phyloP scores from a whole-genome alignment of 2,329 filamentous ascomycete species.

The Pezicula radicicola region DNA sequence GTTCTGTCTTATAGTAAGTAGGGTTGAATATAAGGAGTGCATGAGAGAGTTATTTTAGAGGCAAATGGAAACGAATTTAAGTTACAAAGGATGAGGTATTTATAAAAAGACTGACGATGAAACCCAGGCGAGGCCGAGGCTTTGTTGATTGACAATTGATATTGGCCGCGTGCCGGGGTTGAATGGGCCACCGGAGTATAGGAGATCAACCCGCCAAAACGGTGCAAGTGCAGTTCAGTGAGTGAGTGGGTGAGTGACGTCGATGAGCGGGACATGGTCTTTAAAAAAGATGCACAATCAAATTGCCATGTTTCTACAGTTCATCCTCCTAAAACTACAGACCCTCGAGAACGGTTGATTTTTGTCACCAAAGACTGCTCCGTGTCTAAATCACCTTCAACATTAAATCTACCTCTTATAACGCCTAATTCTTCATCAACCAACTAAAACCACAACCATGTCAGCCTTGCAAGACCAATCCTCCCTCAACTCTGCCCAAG shows the following conservation, averaged over 20 bases:
- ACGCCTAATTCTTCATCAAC: not conserved
- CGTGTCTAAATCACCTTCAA: not conserved
- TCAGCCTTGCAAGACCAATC: conserved; percentile 26
- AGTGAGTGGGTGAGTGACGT: not conserved
- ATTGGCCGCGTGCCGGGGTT: not conserved
- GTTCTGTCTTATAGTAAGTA: too few species aligned
- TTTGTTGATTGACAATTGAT: not conserved
- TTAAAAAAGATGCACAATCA: not conserved
- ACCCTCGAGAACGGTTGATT: not conserved
- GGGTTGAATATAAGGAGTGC: too few species aligned
- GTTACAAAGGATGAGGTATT: too few species aligned
- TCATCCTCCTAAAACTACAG: not conserved
- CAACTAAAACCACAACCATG: conserved; percentile 16
- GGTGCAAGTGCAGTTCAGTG: too few species aligned
- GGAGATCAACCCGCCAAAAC: too few species aligned
- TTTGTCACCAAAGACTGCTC: too few species aligned
- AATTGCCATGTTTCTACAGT: not conserved
- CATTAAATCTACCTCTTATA: not conserved
- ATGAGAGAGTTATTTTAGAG: too few species aligned
- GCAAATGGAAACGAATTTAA: too few species aligned
- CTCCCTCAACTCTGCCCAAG: conserved; percentile 18
- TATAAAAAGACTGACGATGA: not conserved
- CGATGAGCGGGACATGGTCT: not conserved
- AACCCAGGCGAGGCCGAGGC: not conserved
- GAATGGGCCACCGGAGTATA: not conserved